Evolutionary conservation across 495 filamentous ascomycete species (phyloP).

Genomic region (Aspergillus baeticus): DNA sequence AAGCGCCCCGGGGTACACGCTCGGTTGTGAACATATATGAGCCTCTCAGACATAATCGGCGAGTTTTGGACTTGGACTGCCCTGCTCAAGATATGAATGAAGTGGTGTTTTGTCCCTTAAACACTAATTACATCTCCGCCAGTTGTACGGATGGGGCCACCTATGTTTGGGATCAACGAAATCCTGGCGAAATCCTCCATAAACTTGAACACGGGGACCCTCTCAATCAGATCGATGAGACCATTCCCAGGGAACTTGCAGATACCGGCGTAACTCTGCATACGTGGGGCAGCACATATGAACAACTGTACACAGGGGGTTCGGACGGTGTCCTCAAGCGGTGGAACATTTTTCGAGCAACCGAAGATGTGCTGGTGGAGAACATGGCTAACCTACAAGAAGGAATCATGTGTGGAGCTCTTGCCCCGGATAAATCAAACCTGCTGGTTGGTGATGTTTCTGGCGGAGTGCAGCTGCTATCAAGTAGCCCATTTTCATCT

Average conservation of each 20-base stretch:
- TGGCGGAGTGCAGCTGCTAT: constrained; percentile 69
- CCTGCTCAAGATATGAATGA: constrained; percentile 86
- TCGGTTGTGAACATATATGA: constrained; percentile 56
- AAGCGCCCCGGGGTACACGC: constrained; percentile 32
- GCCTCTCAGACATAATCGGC: constrained; percentile 25
- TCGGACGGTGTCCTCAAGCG: constrained; percentile 84
- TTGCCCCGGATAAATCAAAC: constrained; percentile 68
- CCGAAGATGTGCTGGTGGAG: constrained; percentile 60
- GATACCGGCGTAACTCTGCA: constrained; percentile 83
- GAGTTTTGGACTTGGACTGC: constrained; percentile 58
- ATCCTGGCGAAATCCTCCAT: constrained; percentile 56
- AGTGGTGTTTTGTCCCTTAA: constrained; percentile 53
- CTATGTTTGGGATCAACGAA: constrained; percentile 82
- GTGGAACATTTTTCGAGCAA: constrained; percentile 72
- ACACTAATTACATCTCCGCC: constrained; percentile 66
- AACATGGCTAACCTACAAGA: constrained; percentile 52
- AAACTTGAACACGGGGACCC: constrained; percentile 67
- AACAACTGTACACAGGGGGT: constrained; percentile 82
- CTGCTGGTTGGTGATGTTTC: constrained; percentile 75
- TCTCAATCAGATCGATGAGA: constrained; percentile 57
- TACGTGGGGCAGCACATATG: constrained; percentile 69
- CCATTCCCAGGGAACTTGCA: constrained; percentile 57
- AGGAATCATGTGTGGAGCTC: constrained; percentile 60
- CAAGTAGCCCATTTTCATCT: constrained; percentile 34
- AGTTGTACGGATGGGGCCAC: constrained; percentile 81